These are phyloP conservation scores for Metschnikowia borealis DNA, from an alignment of 805 yeast species.

Conservation along the genomic window DNA sequence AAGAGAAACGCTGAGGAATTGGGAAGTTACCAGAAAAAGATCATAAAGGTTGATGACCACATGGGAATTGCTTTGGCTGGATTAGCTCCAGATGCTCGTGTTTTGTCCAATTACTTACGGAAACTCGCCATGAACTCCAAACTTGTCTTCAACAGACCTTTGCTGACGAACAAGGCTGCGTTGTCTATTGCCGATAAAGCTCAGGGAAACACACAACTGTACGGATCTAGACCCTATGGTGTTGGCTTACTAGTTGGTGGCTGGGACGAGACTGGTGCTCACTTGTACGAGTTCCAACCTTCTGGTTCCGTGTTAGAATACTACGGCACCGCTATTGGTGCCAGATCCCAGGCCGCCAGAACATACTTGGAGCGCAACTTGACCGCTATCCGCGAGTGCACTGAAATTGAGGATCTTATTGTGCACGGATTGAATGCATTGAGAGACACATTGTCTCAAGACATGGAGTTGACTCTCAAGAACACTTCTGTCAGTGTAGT, in stretches of 20 bases:
- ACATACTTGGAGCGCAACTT: conserved; percentile 88
- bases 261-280: conserved; percentile 90
- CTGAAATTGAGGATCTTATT: conserved; percentile 67
- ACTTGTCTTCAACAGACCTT: conserved; percentile 80
- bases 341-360: conserved; percentile 97
- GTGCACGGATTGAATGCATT: conserved; percentile 85
- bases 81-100: conserved; percentile 96
- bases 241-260: conserved; percentile 92
- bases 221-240: conserved; percentile 97
- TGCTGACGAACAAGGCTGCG: conserved; percentile 80
- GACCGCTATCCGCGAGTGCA: conserved; percentile 58
- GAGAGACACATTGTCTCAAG: conserved; percentile 92
- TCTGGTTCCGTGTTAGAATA: conserved; percentile 91
- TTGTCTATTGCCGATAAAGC: conserved; percentile 92
- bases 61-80: conserved; percentile 96
- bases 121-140: conserved; percentile 87
- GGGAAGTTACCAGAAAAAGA: conserved; percentile 93
- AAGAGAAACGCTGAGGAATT: conserved; percentile 96
- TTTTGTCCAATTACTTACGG: conserved; percentile 81
- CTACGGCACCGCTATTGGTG: conserved; percentile 94
- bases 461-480: conserved; percentile 77
- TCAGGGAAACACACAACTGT: conserved; percentile 91
- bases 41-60: conserved; percentile 88
- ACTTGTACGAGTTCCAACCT: conserved; percentile 91
- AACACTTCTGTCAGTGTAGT: conserved; percentile 92